These are phyloP conservation scores for Zostera marina DNA, from an alignment of 116 monocot genomes.

Conservation along the genomic window DNA sequence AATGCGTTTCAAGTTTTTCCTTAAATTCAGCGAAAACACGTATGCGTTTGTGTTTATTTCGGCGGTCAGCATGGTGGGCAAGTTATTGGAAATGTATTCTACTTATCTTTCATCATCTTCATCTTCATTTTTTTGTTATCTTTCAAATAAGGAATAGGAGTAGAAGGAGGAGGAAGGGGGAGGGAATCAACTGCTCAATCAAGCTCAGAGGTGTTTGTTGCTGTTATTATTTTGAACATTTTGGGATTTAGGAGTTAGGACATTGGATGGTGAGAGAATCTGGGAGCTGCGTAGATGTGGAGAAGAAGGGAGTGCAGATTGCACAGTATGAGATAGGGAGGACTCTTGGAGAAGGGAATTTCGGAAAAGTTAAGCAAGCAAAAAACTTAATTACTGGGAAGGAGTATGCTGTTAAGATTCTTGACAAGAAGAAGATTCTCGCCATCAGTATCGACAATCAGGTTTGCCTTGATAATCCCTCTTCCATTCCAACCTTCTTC, in stretches of 20 bases:
- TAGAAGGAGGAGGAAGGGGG: too few species aligned
- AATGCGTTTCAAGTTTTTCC: too few species aligned
- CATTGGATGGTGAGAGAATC: background rate
- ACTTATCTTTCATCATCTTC: too few species aligned
- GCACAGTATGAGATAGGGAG: constrained; percentile 63
- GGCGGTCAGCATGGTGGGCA: too few species aligned
- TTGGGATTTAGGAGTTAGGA: background rate
- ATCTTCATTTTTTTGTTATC: too few species aligned
- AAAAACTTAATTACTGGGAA: constrained; percentile 26
- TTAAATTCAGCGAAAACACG: too few species aligned
- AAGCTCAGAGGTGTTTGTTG: background rate
- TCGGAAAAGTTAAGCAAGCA: constrained; percentile 72
- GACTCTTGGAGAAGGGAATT: constrained; percentile 75
- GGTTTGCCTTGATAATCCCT: constrained; percentile 8
- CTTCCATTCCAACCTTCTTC: background rate
- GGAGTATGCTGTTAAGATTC: constrained; percentile 57
- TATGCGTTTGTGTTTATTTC: too few species aligned
- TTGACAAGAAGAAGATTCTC: constrained; percentile 42
- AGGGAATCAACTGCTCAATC: background rate
- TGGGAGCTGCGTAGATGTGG: background rate
- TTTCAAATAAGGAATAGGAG: too few species aligned
- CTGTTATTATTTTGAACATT: too few species aligned
- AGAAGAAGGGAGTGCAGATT: constrained; percentile 10
- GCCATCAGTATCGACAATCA: constrained; percentile 42
- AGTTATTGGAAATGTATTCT: too few species aligned